A percentile compares a stretch with the other conserved stretches of the same genome.
Evolutionary conservation across 257 asterid species (phyloP).

Genomic region (Nicotiana attenuata): DNA sequence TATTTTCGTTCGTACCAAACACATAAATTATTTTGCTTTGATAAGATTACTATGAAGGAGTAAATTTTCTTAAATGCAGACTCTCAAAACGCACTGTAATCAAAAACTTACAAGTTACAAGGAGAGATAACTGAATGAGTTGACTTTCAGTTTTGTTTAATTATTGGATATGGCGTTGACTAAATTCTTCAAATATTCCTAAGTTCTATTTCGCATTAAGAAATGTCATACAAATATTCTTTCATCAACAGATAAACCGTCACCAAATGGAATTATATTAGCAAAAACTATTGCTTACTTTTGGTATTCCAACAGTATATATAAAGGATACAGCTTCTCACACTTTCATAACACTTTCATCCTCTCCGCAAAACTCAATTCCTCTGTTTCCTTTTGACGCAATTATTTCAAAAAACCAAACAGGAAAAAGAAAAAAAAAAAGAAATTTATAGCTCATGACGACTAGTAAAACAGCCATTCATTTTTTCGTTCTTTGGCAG

Average conservation of each 20-base stretch:
- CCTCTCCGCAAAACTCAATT: neutral
- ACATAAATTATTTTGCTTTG: no score
- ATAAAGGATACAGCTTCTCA: neutral
- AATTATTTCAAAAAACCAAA: no score
- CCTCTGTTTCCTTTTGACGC: neutral
- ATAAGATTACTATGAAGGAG: no score
- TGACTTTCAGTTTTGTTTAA: neutral
- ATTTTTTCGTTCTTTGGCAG: conserved; percentile 20
- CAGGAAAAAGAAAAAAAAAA: no score
- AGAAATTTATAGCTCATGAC: neutral
- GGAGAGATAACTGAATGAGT: neutral
- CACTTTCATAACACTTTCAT: neutral
- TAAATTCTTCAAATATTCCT: no score
- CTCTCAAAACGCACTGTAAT: no score
- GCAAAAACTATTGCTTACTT: neutral
- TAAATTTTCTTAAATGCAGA: no score
- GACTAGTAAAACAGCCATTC: neutral
- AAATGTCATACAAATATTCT: neutral
- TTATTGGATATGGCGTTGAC: neutral
- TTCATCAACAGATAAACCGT: neutral
- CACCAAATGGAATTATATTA: neutral
- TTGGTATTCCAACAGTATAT: neutral
- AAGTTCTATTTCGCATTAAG: neutral
- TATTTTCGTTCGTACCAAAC: no score
- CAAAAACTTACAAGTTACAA: no score